Percentiles rank a stretch among this genome's conserved stretches.
Evolutionary conservation across 768 basidiomycete genomes (phyloP).

Genomic region (Tephrocybe sp.): DNA sequence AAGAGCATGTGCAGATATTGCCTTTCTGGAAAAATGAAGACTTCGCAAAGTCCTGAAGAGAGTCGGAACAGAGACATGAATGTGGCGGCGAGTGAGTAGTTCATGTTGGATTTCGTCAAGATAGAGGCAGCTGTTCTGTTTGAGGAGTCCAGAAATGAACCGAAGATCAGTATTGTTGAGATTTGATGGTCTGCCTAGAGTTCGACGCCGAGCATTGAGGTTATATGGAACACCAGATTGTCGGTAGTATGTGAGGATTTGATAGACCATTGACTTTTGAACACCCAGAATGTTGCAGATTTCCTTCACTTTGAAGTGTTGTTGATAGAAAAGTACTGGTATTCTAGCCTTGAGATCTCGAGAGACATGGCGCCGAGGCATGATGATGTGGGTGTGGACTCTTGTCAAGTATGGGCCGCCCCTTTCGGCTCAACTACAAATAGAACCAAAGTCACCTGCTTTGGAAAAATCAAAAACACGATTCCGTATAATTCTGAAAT

Average conservation of each 20-base stretch:
- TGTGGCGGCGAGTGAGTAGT: not conserved
- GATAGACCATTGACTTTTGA: slow-evolving; percentile 13
- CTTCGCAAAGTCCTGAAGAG: not conserved
- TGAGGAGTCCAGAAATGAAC: not conserved
- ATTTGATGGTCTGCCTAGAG: not conserved
- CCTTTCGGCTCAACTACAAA: not conserved
- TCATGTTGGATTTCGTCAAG: not conserved
- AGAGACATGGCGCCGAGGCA: not conserved
- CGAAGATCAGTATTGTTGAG: not conserved
- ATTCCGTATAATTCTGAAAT: too few species aligned
- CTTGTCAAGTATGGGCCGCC: not conserved
- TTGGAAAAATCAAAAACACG: not conserved
- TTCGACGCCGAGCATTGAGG: not conserved
- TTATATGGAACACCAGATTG: not conserved
- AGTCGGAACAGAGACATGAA: not conserved
- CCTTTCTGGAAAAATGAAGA: not conserved
- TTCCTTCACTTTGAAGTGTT: slow-evolving; percentile 13
- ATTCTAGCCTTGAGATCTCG: slow-evolving; percentile 18
- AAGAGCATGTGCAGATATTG: not conserved
- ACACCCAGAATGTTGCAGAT: slow-evolving; percentile 20
- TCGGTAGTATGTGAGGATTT: not conserved
- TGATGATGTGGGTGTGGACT: not conserved
- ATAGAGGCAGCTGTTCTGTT: not conserved
- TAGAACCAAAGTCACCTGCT: not conserved
- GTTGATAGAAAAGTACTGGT: slow-evolving; percentile 12